phyloP scores from a whole-genome alignment of 306 rosid genomes.

The Nissolia schottii region DNA sequence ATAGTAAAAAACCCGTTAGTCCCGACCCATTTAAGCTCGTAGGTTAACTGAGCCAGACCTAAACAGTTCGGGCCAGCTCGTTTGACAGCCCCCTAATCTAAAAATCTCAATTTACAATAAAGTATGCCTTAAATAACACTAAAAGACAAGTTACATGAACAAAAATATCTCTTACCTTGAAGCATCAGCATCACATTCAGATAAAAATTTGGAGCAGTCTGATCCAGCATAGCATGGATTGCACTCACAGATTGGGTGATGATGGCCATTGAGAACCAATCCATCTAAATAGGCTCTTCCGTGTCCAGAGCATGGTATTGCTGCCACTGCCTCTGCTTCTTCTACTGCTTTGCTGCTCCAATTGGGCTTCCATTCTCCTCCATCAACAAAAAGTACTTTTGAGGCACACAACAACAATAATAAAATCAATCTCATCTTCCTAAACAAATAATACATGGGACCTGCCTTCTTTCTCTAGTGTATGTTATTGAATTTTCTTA shows the following conservation, averaged over 20 bases:
- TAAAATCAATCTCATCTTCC: not conserved
- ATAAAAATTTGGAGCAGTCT: conserved; percentile 22
- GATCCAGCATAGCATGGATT: conserved; percentile 42
- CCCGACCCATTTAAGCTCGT: too few species aligned
- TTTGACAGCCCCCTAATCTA: too few species aligned
- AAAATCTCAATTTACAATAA: too few species aligned
- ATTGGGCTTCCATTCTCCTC: conserved; percentile 20
- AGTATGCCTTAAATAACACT: too few species aligned
- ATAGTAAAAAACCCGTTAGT: too few species aligned
- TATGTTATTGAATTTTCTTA: too few species aligned
- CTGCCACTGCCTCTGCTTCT: conserved; percentile 46
- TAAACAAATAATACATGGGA: not conserved
- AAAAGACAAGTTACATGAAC: too few species aligned
- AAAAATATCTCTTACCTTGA: conserved; percentile 3
- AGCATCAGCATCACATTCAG: conserved; percentile 35
- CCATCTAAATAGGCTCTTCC: conserved; percentile 58
- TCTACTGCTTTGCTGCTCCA: conserved; percentile 43
- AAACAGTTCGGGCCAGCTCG: too few species aligned
- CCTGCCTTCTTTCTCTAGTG: not conserved
- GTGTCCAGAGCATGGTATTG: conserved; percentile 48
- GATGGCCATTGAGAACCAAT: conserved; percentile 23
- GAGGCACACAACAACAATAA: not conserved
- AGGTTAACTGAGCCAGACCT: too few species aligned
- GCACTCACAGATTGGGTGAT: conserved; percentile 44
- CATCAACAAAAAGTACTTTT: not conserved